These are phyloP conservation scores for Rubia peregrina DNA, from an alignment of 305 asterid genomes.

Conservation along the genomic window DNA sequence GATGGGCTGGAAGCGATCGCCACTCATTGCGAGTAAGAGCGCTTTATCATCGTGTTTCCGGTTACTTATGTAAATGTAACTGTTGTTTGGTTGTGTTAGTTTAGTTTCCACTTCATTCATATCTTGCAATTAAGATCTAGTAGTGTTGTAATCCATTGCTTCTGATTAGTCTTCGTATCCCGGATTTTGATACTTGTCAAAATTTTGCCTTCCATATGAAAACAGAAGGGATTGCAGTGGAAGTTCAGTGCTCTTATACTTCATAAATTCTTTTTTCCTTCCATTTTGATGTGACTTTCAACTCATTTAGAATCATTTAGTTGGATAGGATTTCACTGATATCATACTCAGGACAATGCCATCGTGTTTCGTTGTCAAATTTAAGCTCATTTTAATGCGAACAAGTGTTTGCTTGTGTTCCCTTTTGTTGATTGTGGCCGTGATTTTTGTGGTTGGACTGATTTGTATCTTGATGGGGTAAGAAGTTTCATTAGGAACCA, in stretches of 20 bases:
- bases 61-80: neutral
- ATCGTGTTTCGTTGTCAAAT: conserved; percentile 30
- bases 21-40: conserved; percentile 60
- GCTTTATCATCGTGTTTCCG: conserved; percentile 9
- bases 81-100: conserved; percentile 3
- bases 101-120: neutral
- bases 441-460: neutral
- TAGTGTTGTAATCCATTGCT: neutral
- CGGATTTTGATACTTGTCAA: neutral
- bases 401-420: neutral
- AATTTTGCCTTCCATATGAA: conserved; percentile 20
- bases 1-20: conserved; percentile 63
- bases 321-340: conserved; percentile 28
- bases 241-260: conserved; percentile 37
- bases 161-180: neutral
- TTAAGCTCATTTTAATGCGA: conserved; percentile 14
- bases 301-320: conserved; percentile 30
- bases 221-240: conserved; percentile 31
- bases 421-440: neutral
- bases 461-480: neutral
- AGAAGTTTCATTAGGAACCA: neutral
- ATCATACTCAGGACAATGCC: conserved; percentile 24
- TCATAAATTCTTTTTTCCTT: conserved; percentile 28
- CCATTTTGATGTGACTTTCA: conserved; percentile 33
- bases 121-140: neutral